Evolutionary conservation across 2,329 filamentous ascomycete species (phyloP), one percentile per base, ranked within the genome.

Genomic region (Epicoccum nigrum): DNA sequence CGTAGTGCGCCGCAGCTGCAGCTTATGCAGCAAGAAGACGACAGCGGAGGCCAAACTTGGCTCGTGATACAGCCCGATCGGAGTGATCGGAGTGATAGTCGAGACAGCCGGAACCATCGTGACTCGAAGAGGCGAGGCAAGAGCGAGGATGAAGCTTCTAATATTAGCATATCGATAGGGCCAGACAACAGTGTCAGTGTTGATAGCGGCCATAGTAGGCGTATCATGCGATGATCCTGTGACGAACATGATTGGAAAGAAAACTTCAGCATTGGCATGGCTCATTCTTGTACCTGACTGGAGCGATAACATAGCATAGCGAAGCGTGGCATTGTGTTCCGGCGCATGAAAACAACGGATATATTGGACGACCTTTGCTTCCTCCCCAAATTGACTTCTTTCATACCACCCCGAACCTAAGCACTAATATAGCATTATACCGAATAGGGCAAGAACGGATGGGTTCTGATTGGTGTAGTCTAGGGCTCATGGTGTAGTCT

Each of bases 181-280:
- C 67, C 69, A 25, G 69, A 73, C 39, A 73, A 73, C 23, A 72
- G 69, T 1, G 69, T 73, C 4, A 72, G 67, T 42, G 68, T 73
- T n/a, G 70, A 72, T 41, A 71, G 68, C 43, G 70, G 69, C 11
- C 57, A 69, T 19, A 47, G 69, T 39, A 55, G 69, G 45, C 59
- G 70, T 5, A 45, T 70, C 13, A 66, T 72, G 62, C 62, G 63
- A 2, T 66, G 53, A 45, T 15, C n/a, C n/a, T n/a, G n/a, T n/a
- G n/a, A n/a, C n/a, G n/a, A n/a, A n/a, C n/a, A n/a, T n/a, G n/a
- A n/a, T n/a, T n/a, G n/a, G n/a, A n/a, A n/a, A n/a, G n/a, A n/a
- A n/a, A n/a, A n/a, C n/a, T n/a, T n/a, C n/a, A n/a, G n/a, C n/a
- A n/a, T n/a, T n/a, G n/a, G n/a, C n/a, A n/a, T n/a, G n/a, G n/a